A percentile compares a stretch with the other conserved stretches of the same genome.
Conservation (phyloP, 441 rosid species). For the Raphanus hybrid region DNA sequence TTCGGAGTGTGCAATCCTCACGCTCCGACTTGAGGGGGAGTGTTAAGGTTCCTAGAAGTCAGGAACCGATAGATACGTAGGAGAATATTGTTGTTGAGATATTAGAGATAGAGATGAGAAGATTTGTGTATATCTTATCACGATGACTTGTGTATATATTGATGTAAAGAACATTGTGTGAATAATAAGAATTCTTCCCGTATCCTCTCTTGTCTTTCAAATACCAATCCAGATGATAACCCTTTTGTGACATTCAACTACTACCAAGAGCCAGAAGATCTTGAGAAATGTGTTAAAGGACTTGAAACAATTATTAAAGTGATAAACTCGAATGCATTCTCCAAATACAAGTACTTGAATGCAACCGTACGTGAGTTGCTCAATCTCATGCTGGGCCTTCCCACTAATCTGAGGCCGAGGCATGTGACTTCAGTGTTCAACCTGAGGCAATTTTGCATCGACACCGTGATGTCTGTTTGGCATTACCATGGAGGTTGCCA, state of each 20-base stretch:
- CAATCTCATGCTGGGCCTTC: constrained; percentile 36
- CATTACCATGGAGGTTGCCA: constrained; percentile 69
- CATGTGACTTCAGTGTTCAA: too few relatives aligned
- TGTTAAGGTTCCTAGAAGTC: too few relatives aligned
- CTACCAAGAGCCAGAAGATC: constrained; percentile 33
- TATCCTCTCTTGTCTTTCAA: too few relatives aligned
- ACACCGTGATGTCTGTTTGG: constrained; percentile 58
- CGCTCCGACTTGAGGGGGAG: too few relatives aligned
- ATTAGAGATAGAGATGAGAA: too few relatives aligned
- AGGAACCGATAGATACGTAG: too few relatives aligned
- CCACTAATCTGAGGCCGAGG: constrained; percentile 48
- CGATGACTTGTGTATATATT: too few relatives aligned
- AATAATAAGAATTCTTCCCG: too few relatives aligned
- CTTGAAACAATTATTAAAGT: constrained; percentile 46
- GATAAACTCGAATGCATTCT: constrained; percentile 41
- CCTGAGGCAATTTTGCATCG: constrained; percentile 48
- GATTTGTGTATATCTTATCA: too few relatives aligned
- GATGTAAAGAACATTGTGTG: too few relatives aligned
- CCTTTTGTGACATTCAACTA: constrained; percentile 58
- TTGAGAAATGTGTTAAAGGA: constrained; percentile 36
- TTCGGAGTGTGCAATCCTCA: too few relatives aligned
- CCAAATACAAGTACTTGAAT: constrained; percentile 40
- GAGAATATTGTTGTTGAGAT: too few relatives aligned
- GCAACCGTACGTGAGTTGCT: constrained; percentile 36
- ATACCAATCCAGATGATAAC: constrained; percentile 46